A percentile compares a stretch with the other conserved stretches of the same genome.
phyloP scores from a whole-genome alignment of 768 basidiomycete genomes.

The Suillus tomentosus region DNA sequence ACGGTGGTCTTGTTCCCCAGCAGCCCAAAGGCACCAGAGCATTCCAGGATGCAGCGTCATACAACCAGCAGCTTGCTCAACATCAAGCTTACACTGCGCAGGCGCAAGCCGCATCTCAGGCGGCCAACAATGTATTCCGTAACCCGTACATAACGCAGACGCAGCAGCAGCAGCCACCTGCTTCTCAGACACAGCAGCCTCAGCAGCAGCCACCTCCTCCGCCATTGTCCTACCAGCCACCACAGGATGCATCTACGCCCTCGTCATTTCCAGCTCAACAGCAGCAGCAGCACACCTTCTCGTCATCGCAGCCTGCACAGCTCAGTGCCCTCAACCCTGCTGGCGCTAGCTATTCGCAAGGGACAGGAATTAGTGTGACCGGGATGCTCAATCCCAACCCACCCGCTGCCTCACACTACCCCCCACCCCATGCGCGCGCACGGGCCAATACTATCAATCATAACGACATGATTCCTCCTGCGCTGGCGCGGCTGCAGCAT shows the following conservation, averaged over 20 bases:
- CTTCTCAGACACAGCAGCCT: conserved; percentile 35
- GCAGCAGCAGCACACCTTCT: conserved; percentile 29
- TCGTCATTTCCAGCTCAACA: conserved; percentile 15
- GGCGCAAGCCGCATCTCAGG: conserved; percentile 73
- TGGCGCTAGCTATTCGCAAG: conserved; percentile 20
- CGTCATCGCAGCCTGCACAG: conserved; percentile 25
- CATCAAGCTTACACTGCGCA: conserved; percentile 93
- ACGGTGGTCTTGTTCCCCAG: conserved; percentile 90
- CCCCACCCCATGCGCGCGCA: conserved; percentile 55
- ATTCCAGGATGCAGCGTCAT: conserved; percentile 89
- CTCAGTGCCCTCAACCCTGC: conserved; percentile 19
- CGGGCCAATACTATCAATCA: conserved; percentile 92
- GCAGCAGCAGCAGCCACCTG: conserved; percentile 36
- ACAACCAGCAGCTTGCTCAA: conserved; percentile 92
- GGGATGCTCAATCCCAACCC: conserved; percentile 47
- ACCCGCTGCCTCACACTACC: conserved; percentile 68
- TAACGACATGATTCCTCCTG: conserved; percentile 89
- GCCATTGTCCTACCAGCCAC: conserved; percentile 17
- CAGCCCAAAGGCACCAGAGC: conserved; percentile 83
- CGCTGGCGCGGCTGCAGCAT: conserved; percentile 84
- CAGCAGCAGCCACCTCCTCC: conserved; percentile 35
- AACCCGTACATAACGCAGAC: conserved; percentile 76
- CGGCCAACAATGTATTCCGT: conserved; percentile 65
- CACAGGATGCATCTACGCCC: conserved; percentile 9
- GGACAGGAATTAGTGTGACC: conserved; percentile 24